phyloP scores from a whole-genome alignment of 129 eudicot genomes.

The Centella asiatica region DNA sequence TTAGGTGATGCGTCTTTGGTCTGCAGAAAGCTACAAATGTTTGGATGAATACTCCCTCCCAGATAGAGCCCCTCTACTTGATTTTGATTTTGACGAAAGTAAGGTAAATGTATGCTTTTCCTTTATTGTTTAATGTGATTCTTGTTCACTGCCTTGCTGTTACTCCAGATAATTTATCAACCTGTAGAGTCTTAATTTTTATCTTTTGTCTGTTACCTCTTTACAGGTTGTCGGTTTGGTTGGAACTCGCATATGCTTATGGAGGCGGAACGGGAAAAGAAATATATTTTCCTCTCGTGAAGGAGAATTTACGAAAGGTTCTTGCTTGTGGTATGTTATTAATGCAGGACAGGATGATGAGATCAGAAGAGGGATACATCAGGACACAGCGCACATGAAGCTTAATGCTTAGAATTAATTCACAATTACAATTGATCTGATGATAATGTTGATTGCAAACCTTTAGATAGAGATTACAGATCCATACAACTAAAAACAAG shows the following conservation, averaged over 20 bases:
- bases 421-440: too few relatives aligned
- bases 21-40: constrained; percentile 71
- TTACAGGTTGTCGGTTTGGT: constrained; percentile 74
- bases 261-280: constrained; percentile 64
- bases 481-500: too few relatives aligned
- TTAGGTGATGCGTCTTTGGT: constrained; percentile 95
- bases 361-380: too few relatives aligned
- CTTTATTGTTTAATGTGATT: not conserved
- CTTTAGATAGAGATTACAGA: too few relatives aligned
- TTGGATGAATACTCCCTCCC: constrained; percentile 72
- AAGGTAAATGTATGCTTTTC: constrained; percentile 45
- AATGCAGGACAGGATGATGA: too few relatives aligned
- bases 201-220: constrained; percentile 12
- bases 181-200: too few relatives aligned
- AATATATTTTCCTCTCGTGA: constrained; percentile 57
- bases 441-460: too few relatives aligned
- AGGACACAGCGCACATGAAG: too few relatives aligned
- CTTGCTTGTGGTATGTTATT: constrained; percentile 75
- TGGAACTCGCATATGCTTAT: constrained; percentile 67
- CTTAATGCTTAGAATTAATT: too few relatives aligned
- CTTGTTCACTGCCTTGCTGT: too few relatives aligned
- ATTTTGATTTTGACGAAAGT: constrained; percentile 94
- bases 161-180: too few relatives aligned
- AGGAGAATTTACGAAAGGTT: constrained; percentile 59
- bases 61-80: constrained; percentile 49